Conservation (phyloP, 2,329 filamentous ascomycete genomes). For the Xylariaceae sp. region DNA sequence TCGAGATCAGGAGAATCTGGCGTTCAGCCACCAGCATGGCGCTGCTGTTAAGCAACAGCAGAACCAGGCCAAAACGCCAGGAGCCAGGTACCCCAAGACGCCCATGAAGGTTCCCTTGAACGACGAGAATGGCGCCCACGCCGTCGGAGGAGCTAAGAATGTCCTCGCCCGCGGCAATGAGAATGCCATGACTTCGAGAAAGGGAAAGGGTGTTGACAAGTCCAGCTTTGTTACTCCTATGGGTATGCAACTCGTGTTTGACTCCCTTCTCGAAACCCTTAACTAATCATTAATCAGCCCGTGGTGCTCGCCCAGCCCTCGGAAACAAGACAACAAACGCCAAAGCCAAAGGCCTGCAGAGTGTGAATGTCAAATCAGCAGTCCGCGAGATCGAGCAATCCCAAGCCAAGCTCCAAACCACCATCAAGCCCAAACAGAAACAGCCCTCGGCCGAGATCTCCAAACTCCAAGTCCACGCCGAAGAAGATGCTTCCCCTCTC, state of each 20-base stretch:
- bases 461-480: conserved; percentile 62
- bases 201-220: conserved; percentile 48
- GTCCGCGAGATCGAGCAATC: conserved; percentile 53
- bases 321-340: conserved; percentile 97
- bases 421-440: conserved; percentile 6
- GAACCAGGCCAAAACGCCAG: conserved; percentile 70
- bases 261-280: neutral
- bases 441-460: conserved; percentile 39
- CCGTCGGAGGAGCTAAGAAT: conserved; percentile 58
- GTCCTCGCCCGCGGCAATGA: conserved; percentile 55
- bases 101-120: conserved; percentile 75
- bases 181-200: conserved; percentile 51
- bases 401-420: conserved; percentile 10
- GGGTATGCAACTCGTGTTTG: conserved; percentile 51
- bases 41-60: conserved; percentile 70
- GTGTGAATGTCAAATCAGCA: conserved; percentile 60
- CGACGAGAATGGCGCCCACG: conserved; percentile 75
- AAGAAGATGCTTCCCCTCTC: conserved; percentile 43
- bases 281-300: conserved; percentile 40
- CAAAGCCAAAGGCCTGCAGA: conserved; percentile 69
- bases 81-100: conserved; percentile 73
- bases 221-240: conserved; percentile 75
- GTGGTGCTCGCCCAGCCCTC: conserved; percentile 73
- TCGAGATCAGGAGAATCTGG: conserved; percentile 84
- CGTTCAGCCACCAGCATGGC: conserved; percentile 69